Percentiles rank a stretch among this genome's conserved stretches.
phyloP scores from a whole-genome alignment of 2,329 filamentous ascomycete genomes.

The Cordyceps militaris region DNA sequence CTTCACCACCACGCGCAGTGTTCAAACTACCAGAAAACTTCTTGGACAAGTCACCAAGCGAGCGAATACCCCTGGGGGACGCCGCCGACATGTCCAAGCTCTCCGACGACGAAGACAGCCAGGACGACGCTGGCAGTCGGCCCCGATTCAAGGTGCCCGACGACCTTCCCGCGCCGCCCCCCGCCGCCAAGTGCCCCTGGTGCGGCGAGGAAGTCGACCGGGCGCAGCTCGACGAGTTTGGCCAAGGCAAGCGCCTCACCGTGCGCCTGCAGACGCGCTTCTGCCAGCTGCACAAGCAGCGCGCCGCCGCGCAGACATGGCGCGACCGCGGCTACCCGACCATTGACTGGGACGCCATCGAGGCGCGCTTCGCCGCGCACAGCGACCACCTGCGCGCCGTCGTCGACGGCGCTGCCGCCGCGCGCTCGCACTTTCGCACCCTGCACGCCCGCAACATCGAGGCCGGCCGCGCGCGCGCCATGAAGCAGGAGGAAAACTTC shows the following conservation, averaged over 20 bases:
- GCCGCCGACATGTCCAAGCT: neutral
- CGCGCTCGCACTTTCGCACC: constrained; percentile 52
- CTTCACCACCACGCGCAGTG: constrained; percentile 16
- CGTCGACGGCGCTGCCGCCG: constrained; percentile 45
- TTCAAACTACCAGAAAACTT: constrained; percentile 18
- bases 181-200: constrained; percentile 49
- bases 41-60: neutral
- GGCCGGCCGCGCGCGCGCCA: constrained; percentile 50
- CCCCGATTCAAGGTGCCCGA: neutral
- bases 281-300: constrained; percentile 55
- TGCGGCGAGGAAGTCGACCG: constrained; percentile 55
- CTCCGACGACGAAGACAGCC: constrained; percentile 9
- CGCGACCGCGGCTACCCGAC: constrained; percentile 54
- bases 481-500: constrained; percentile 51
- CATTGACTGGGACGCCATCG: constrained; percentile 61
- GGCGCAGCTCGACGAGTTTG: constrained; percentile 46
- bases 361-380: constrained; percentile 50
- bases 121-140: neutral
- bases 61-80: neutral
- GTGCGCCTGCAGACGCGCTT: constrained; percentile 55
- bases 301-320: constrained; percentile 44
- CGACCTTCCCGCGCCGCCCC: neutral
- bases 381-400: constrained; percentile 49
- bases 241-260: constrained; percentile 40
- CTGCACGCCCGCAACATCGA: constrained; percentile 48